These are phyloP conservation scores for Malus asiatica DNA, from an alignment of 306 rosid genomes.

Conservation along the genomic window DNA sequence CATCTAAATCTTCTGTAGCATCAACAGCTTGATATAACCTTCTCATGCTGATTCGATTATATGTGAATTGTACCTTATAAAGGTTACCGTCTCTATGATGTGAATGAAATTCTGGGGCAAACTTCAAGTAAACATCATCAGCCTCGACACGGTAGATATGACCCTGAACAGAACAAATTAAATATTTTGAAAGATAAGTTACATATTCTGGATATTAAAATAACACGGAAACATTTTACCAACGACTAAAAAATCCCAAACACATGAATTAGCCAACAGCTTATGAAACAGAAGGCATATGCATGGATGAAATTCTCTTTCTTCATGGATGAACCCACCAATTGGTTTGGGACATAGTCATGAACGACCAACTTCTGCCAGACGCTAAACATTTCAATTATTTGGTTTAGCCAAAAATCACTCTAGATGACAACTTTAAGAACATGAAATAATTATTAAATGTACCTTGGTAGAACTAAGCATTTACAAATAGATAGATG, in stretches of 20 bases:
- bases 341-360: not conserved
- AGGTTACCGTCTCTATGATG: constrained; percentile 40
- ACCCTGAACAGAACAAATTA: constrained; percentile 45
- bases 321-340: not conserved
- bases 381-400: not conserved
- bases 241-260: not conserved
- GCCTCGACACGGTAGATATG: constrained; percentile 73
- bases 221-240: not conserved
- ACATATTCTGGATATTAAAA: not conserved
- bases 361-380: not conserved
- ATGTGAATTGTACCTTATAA: constrained; percentile 60
- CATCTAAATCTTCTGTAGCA: constrained; percentile 39
- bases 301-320: not conserved
- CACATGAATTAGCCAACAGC: not conserved
- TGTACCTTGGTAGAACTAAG: not conserved
- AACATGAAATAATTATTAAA: not conserved
- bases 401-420: not conserved
- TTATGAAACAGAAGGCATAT: not conserved
- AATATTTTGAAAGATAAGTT: not conserved
- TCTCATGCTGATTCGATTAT: constrained; percentile 66
- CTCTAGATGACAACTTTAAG: not conserved
- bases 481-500: not conserved
- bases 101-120: constrained; percentile 42
- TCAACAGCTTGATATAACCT: constrained; percentile 72
- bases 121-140: constrained; percentile 67